phyloP scores from a whole-genome alignment of 1,284 basidiomycete genomes.

The Dichomitus squalens region DNA sequence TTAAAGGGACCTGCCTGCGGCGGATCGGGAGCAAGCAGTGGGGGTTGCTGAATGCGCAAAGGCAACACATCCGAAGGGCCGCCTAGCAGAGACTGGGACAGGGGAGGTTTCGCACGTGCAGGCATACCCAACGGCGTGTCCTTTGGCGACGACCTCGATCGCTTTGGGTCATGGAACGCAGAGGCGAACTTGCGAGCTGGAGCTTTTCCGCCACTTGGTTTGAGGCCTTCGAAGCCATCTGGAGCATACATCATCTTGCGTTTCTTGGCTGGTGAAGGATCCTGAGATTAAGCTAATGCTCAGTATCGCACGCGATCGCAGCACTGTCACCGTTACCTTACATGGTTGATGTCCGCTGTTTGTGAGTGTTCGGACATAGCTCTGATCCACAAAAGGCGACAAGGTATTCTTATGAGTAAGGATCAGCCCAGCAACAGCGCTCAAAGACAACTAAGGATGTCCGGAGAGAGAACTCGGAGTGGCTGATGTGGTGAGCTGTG shows the following conservation, averaged over 20 bases:
- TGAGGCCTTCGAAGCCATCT: slow-evolving; percentile 14
- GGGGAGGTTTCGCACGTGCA: background rate
- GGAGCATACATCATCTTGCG: slow-evolving; percentile 15
- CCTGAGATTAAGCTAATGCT: background rate
- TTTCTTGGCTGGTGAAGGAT: slow-evolving; percentile 11
- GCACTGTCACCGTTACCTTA: background rate
- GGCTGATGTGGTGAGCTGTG: no score
- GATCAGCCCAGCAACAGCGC: no score
- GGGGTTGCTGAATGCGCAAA: background rate
- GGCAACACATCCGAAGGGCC: background rate
- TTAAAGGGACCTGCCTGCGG: slow-evolving; percentile 3
- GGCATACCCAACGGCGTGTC: background rate
- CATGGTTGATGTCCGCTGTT: background rate
- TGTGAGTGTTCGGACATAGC: background rate
- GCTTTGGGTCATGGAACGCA: slow-evolving; percentile 15
- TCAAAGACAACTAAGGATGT: no score
- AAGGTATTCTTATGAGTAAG: no score
- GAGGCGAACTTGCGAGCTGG: slow-evolving; percentile 21
- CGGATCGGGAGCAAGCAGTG: background rate
- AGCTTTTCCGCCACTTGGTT: background rate
- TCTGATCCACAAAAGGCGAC: no score
- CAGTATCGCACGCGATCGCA: background rate
- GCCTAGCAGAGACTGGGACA: background rate
- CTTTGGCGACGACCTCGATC: slow-evolving; percentile 7
- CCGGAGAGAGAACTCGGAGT: no score